Percentiles rank a stretch among this genome's conserved stretches.
These are phyloP conservation scores for Trichoderma simmonsii DNA, from an alignment of 2,329 filamentous ascomycete genomes.

Conservation along the genomic window DNA sequence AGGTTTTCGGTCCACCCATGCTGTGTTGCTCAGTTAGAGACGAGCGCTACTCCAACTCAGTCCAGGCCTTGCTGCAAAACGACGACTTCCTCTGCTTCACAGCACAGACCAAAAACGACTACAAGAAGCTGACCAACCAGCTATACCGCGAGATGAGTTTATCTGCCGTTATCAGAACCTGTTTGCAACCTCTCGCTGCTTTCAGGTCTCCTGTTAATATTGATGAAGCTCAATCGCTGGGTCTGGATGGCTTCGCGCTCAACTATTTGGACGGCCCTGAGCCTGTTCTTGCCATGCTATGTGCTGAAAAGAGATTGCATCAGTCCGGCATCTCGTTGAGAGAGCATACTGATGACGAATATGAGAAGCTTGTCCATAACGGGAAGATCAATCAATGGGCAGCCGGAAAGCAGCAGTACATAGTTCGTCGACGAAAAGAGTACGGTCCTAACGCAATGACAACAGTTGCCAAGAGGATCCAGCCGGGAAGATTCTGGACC, in stretches of 20 bases:
- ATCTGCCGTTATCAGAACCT: constrained; percentile 69
- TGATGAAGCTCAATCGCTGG: constrained; percentile 55
- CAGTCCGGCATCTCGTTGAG: constrained; percentile 60
- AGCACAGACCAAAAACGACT: constrained; percentile 71
- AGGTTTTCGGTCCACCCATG: constrained; percentile 78
- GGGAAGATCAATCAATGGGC: constrained; percentile 65
- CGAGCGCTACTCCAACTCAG: constrained; percentile 56
- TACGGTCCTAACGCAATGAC: constrained; percentile 74
- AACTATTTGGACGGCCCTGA: constrained; percentile 79
- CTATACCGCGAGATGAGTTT: constrained; percentile 63
- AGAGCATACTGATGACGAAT: constrained; percentile 65
- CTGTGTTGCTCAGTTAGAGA: constrained; percentile 78
- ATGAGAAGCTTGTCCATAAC: constrained; percentile 58
- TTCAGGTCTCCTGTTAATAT: constrained; percentile 54
- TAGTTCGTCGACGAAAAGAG: constrained; percentile 68
- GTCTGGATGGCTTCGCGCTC: constrained; percentile 76
- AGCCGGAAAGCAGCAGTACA: constrained; percentile 62
- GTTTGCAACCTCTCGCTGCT: constrained; percentile 49
- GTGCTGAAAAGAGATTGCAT: constrained; percentile 67
- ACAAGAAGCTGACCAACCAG: constrained; percentile 65
- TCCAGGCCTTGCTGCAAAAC: constrained; percentile 49
- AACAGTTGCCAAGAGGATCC: constrained; percentile 61
- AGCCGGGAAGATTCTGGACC: constrained; percentile 66
- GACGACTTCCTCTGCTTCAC: constrained; percentile 68
- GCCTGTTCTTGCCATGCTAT: constrained; percentile 84